Conservation (phyloP, 306 rosid species). For the Cicer bijugum region DNA sequence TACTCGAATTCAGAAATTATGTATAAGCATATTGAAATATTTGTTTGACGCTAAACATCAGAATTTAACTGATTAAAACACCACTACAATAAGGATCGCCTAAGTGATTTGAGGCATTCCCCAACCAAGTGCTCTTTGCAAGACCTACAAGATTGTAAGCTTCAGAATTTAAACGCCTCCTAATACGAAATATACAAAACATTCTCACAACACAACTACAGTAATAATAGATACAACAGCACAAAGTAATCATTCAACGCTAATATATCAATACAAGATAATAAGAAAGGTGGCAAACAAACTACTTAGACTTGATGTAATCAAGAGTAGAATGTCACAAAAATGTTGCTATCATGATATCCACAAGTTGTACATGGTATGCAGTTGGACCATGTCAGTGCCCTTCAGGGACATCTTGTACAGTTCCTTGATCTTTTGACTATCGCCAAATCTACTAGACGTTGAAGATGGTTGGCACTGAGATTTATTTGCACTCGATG, state of each 20-base stretch:
- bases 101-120: not conserved
- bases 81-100: not conserved
- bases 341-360: slow-evolving; percentile 43
- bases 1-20: no score
- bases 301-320: slow-evolving; percentile 6
- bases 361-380: slow-evolving; percentile 68
- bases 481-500: slow-evolving; percentile 58
- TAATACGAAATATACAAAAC: no score
- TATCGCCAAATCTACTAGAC: slow-evolving; percentile 61
- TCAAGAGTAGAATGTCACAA: slow-evolving; percentile 8
- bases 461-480: slow-evolving; percentile 54
- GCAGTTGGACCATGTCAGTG: slow-evolving; percentile 59
- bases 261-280: slow-evolving; percentile 4
- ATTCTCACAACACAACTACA: no score
- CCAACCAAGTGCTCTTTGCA: not conserved
- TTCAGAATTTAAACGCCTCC: not conserved
- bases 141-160: slow-evolving; percentile 8
- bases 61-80: not conserved
- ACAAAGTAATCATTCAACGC: not conserved
- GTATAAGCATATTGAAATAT: no score
- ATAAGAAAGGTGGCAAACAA: slow-evolving; percentile 20
- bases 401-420: slow-evolving; percentile 78
- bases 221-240: not conserved
- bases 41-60: no score
- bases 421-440: slow-evolving; percentile 77